Evolutionary conservation across 1,139 yeast species (phyloP).

Genomic region (Geotrichum aggregatum): DNA sequence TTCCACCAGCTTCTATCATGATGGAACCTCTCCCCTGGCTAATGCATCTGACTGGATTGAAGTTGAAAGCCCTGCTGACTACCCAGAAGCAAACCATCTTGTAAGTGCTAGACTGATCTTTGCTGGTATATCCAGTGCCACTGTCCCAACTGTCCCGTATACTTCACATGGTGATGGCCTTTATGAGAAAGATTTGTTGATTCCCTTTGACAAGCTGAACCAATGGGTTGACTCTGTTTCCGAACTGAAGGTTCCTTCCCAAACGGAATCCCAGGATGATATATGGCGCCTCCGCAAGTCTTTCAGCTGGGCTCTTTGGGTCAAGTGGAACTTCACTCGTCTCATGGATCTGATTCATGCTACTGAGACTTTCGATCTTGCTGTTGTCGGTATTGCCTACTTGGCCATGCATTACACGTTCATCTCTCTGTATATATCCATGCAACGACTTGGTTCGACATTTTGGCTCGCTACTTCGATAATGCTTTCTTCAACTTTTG

Average conservation of each 20-base stretch:
- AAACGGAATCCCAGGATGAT: slow-evolving; percentile 52
- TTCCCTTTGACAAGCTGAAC: slow-evolving; percentile 40
- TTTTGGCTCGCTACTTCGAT: slow-evolving; percentile 89
- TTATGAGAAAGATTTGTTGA: slow-evolving; percentile 45
- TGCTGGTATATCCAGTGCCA: slow-evolving; percentile 25
- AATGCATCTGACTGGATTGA: slow-evolving; percentile 31
- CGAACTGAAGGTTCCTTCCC: slow-evolving; percentile 36
- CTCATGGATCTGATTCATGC: slow-evolving; percentile 56
- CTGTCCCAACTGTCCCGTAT: slow-evolving; percentile 17
- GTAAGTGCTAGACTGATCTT: slow-evolving; percentile 29
- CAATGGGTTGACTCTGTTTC: slow-evolving; percentile 40
- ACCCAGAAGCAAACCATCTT: slow-evolving; percentile 39
- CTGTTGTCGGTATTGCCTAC: slow-evolving; percentile 76
- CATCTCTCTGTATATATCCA: slow-evolving; percentile 68
- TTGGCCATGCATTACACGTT: slow-evolving; percentile 87
- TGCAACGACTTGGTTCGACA: slow-evolving; percentile 76
- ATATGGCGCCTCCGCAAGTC: slow-evolving; percentile 62
- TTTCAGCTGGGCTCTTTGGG: slow-evolving; percentile 61
- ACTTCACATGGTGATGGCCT: slow-evolving; percentile 35
- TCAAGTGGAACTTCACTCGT: slow-evolving; percentile 45
- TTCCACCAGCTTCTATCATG: slow-evolving; percentile 30
- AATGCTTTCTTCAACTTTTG: slow-evolving; percentile 74
- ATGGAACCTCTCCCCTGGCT: slow-evolving; percentile 22
- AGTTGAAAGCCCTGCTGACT: slow-evolving; percentile 31
- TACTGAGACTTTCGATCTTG: slow-evolving; percentile 85